These are phyloP conservation scores for Aspergillus baeticus DNA, from an alignment of 495 filamentous ascomycete genomes.

Conservation along the genomic window DNA sequence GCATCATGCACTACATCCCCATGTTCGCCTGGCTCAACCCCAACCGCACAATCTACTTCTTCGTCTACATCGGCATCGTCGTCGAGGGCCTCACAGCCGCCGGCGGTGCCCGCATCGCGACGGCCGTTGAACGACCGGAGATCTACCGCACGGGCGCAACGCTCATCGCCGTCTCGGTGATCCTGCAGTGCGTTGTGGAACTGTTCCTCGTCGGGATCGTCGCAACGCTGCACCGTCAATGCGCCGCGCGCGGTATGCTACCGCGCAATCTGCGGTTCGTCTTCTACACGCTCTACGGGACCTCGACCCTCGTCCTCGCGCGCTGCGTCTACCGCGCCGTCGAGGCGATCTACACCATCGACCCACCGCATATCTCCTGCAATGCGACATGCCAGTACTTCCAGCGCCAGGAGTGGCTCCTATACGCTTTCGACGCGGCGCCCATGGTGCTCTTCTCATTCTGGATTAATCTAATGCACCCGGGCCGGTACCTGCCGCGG, in stretches of 20 bases:
- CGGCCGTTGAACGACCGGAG: constrained; percentile 17
- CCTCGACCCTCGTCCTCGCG: constrained; percentile 20
- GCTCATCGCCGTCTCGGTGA: constrained; percentile 32
- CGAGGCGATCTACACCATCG: constrained; percentile 31
- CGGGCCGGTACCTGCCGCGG: constrained; percentile 30
- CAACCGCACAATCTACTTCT: constrained; percentile 26
- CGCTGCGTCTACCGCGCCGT: constrained; percentile 34
- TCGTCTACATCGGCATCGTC: constrained; percentile 10
- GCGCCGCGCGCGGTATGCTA: constrained; percentile 16
- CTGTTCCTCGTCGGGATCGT: constrained; percentile 31
- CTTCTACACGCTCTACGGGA: constrained; percentile 41
- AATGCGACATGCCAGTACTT: constrained; percentile 25
- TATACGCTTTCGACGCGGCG: constrained; percentile 39
- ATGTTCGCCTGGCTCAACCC: constrained; percentile 43
- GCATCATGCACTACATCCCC: constrained; percentile 49
- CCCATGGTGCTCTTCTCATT: constrained; percentile 40
- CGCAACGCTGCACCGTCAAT: constrained; percentile 32
- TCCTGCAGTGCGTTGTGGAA: constrained; percentile 39
- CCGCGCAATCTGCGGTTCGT: constrained; percentile 34
- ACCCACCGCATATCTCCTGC: not conserved
- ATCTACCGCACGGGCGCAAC: constrained; percentile 27
- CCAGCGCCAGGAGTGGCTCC: constrained; percentile 37
- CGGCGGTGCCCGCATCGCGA: constrained; percentile 38
- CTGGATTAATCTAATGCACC: constrained; percentile 39
- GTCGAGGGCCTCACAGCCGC: constrained; percentile 36